Base-by-base conservation (phyloP, 768 basidiomycete species). In the Serendipita vermifera region DNA sequence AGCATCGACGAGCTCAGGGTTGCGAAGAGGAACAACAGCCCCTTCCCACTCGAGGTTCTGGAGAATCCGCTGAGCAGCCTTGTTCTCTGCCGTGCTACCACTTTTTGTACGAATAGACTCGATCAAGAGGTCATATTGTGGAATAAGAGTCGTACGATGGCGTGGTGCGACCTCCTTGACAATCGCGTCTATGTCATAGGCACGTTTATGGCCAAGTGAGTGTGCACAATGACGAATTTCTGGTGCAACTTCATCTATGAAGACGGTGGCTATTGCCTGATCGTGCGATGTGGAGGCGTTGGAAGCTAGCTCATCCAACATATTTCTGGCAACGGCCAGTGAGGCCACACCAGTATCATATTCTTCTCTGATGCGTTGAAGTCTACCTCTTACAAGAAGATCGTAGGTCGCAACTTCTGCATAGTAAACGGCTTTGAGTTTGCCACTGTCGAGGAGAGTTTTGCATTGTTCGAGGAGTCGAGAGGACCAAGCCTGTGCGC, bases 211-310 rank as follows among this genome's bases (percentile, higher is more conserved):
- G 1, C 90, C 87, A 13, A 93, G 73, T 63, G 90, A 83, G 63
- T 97, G 94, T 0, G 93, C 92, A 62, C 85, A 90, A 69, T 92
- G 85, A 40, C 94, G 75, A 55, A 98, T 90, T 67, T 96, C 82
- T 0, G 94, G 91, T 22, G 87, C 83, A 55, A 94, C 79, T 63
- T 87, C 85, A 64, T 98, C 93, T 3, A 83, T 77, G 64, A 88
- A 86, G 29, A 87, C 75, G 6, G 80, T 77, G 3, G 89, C 86
- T 6, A 97, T 76, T 1, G 93, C 94, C 68, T 93, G 89, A 48
- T 91, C 89, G 33, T 82, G 75, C 63, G 85, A 87, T 14, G 83
- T 84, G n/a, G 67, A 66, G 0, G 87, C 85, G 2, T 72, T 64
- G 7, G 68, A 69, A 0, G 83, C 79, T 33, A 94, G 73, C 55